Base-by-base conservation (phyloP, 2,329 filamentous ascomycete species). In the Aspergillus novofumigatus region DNA sequence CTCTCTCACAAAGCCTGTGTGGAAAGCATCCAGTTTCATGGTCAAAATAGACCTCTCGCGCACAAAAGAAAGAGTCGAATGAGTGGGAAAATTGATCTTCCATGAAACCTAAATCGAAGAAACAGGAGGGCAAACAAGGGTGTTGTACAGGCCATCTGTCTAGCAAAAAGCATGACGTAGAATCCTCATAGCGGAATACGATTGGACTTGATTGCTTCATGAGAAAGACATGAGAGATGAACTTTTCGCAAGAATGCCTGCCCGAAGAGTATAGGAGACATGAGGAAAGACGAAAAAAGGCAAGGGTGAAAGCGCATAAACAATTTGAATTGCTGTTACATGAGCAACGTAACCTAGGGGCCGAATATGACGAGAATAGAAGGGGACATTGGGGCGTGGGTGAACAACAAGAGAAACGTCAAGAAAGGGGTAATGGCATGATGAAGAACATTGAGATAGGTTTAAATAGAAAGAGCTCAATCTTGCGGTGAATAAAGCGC, bases 241-340 rank as follows among this genome's bases (percentile, higher is more conserved):
- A 77, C 70, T 77, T 77, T 76, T 76, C 71, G 72, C 73, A 76
- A 76, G 66, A 75, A 70, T 70, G 74, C 73, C 74, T 74, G 71
- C 74, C 74, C 74, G 74, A 68, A 68, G 67, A 68, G 66, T 69
- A 74, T 70, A 65, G 44, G 44, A 23, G 21, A 47, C 23, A 25
- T 11, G 11, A 23, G 44, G 21, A 14, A 26, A 23, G 44, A 47
- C 11, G 20, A 14, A 59, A 66, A 67, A 66, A 67, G 62, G 60
- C 3, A 17, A 69, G 66, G 62, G 11, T 14, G 29, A 51, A 51
- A 59, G 61, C 66, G 65, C 67, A 70, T 65, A 58, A 69, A 72
- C 59, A 65, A 68, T 69, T 72, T 68, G 62, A 62, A 70, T 72
- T 70, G 68, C 67, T 69, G 69, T 70, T 71, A 73, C 71, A 74